These are phyloP conservation scores for Aphanomyces stellatus DNA, from an alignment of 352 stramenopile species.

Conservation along the genomic window DNA sequence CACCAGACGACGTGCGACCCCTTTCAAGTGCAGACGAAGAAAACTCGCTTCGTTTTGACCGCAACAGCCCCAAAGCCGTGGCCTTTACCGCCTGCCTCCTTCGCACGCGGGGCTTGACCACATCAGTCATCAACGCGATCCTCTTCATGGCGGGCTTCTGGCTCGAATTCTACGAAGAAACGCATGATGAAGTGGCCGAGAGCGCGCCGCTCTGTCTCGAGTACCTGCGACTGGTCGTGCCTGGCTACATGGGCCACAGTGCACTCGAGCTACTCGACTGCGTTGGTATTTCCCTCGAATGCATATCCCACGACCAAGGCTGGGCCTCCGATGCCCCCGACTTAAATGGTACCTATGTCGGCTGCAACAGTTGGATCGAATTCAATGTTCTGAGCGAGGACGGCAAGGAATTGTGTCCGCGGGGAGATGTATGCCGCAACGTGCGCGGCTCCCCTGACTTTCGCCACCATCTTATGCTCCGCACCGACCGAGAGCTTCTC, in stretches of 20 bases:
- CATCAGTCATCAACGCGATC: not conserved
- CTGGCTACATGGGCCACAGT: not conserved
- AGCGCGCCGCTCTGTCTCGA: not conserved
- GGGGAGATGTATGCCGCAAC: not conserved
- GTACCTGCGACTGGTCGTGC: not conserved
- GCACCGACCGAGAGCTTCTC: not conserved
- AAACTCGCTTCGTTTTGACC: not conserved
- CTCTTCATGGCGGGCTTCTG: not conserved
- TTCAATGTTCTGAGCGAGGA: not conserved
- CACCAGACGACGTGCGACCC: no score
- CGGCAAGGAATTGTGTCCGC: not conserved
- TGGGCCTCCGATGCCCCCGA: not conserved
- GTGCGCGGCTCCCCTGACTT: not conserved
- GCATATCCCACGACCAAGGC: not conserved
- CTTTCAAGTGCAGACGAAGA: no score
- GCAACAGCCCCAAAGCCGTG: not conserved
- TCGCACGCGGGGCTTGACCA: not conserved
- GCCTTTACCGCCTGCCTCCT: not conserved
- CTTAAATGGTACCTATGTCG: not conserved
- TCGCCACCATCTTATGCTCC: not conserved
- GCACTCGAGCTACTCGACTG: not conserved
- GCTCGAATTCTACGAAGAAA: not conserved
- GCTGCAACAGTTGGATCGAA: not conserved
- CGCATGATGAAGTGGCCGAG: not conserved
- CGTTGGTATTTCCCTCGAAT: not conserved